phyloP scores from a whole-genome alignment of 768 basidiomycete species.

The Agrocybe praecox region DNA sequence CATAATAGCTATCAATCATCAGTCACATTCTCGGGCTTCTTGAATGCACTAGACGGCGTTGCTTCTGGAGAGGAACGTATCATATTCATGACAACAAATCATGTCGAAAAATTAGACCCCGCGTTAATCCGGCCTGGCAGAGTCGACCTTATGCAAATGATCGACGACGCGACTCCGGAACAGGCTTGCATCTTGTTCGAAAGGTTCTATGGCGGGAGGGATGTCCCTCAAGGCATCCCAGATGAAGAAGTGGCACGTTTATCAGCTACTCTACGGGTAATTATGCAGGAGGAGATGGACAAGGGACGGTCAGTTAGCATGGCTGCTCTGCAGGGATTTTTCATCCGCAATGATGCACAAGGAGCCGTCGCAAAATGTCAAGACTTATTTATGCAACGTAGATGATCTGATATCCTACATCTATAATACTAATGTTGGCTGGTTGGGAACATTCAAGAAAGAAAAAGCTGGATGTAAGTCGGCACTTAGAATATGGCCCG shows the following conservation, averaged over 20 bases:
- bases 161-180: conserved; percentile 83
- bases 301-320: conserved; percentile 77
- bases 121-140: conserved; percentile 95
- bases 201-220: conserved; percentile 74
- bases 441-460: conserved; percentile 4
- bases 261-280: conserved; percentile 51
- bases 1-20: conserved; percentile 91
- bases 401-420: conserved; percentile 9
- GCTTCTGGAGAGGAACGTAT: conserved; percentile 98
- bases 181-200: conserved; percentile 82
- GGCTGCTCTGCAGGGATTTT: conserved; percentile 94
- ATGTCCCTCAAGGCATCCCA: conserved; percentile 27
- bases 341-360: conserved; percentile 73
- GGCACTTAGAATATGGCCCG: conserved; percentile 68
- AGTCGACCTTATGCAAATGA: conserved; percentile 81
- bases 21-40: conserved; percentile 95
- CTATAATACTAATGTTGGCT: neutral
- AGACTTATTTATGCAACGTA: conserved; percentile 41
- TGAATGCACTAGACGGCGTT: conserved; percentile 97
- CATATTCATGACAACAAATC: conserved; percentile 99
- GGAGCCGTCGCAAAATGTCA: conserved; percentile 56
- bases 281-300: conserved; percentile 55
- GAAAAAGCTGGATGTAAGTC: neutral
- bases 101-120: conserved; percentile 84
- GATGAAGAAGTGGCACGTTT: conserved; percentile 43